phyloP scores from a whole-genome alignment of 2,329 filamentous ascomycete species.

The Fusarium nurragi region DNA sequence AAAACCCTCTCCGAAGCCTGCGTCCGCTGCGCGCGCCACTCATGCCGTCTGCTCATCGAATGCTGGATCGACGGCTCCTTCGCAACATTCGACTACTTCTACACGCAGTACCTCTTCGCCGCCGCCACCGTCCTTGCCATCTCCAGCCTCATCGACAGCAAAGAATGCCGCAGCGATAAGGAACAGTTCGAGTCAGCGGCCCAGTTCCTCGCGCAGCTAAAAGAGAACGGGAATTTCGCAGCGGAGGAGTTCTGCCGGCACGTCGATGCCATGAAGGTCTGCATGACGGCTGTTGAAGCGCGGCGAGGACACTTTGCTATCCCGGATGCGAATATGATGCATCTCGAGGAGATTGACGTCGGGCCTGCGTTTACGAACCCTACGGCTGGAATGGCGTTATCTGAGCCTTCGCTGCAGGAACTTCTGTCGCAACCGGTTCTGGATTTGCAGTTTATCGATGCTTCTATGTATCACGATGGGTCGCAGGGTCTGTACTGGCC shows the following conservation, averaged over 20 bases:
- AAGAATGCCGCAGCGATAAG: conserved; percentile 48
- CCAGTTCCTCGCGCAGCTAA: conserved; percentile 52
- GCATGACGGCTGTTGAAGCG: conserved; percentile 37
- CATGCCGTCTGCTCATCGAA: conserved; percentile 53
- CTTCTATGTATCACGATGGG: conserved; percentile 41
- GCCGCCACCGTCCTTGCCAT: conserved; percentile 56
- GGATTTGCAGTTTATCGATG: conserved; percentile 50
- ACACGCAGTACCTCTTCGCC: conserved; percentile 59
- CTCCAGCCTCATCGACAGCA: conserved; percentile 51
- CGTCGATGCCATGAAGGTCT: conserved; percentile 49
- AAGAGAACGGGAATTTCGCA: conserved; percentile 52
- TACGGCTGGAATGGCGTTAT: conserved; percentile 50
- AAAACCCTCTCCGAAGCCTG: conserved; percentile 56
- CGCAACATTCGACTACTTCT: conserved; percentile 58
- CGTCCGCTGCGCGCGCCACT: conserved; percentile 56
- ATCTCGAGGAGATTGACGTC: conserved; percentile 32
- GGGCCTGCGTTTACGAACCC: conserved; percentile 21
- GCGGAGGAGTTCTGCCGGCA: conserved; percentile 55
- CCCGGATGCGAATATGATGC: conserved; percentile 15
- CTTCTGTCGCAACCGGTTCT: conserved; percentile 47
- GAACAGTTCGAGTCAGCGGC: conserved; percentile 53
- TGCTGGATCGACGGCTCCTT: conserved; percentile 59
- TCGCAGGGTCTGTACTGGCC: conserved; percentile 41
- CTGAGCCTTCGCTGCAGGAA: conserved; percentile 50
- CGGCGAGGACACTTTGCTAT: conserved; percentile 29